Conservation (phyloP, 1,284 basidiomycete genomes). For the Leccinum colubrinum region DNA sequence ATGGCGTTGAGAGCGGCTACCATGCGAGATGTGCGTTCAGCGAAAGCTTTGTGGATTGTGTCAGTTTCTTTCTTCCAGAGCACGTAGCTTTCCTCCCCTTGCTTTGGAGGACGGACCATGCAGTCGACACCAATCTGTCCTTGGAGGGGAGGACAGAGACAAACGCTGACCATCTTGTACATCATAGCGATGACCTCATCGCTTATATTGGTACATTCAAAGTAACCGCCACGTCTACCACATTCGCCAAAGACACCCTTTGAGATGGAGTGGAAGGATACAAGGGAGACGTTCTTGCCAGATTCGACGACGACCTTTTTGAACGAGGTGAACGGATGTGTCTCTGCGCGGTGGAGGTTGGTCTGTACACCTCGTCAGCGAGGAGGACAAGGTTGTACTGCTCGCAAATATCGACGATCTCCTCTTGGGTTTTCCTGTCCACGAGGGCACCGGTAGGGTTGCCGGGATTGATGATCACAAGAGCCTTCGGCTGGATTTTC, state of each 20-base stretch:
- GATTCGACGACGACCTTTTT: slow-evolving; percentile 78
- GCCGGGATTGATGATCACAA: slow-evolving; percentile 95
- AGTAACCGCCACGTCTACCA: slow-evolving; percentile 91
- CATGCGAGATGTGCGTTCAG: slow-evolving; percentile 72
- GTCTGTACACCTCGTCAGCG: slow-evolving; percentile 95
- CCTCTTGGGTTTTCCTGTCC: slow-evolving; percentile 65
- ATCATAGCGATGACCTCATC: slow-evolving; percentile 79
- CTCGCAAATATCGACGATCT: slow-evolving; percentile 81
- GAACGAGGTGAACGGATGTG: slow-evolving; percentile 86
- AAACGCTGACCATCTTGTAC: slow-evolving; percentile 93
- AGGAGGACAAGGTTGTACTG: slow-evolving; percentile 84
- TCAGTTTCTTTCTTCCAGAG: slow-evolving; percentile 84
- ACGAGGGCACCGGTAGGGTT: slow-evolving; percentile 92
- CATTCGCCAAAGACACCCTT: slow-evolving; percentile 96
- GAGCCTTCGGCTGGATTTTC: slow-evolving; percentile 63
- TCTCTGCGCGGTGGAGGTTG: slow-evolving; percentile 75
- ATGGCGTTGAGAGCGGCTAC: slow-evolving; percentile 73
- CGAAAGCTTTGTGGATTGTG: slow-evolving; percentile 73
- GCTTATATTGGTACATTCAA: slow-evolving; percentile 82
- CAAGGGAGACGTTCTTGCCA: slow-evolving; percentile 69
- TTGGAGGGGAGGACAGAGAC: slow-evolving; percentile 83
- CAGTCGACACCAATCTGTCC: slow-evolving; percentile 93
- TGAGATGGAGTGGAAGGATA: slow-evolving; percentile 95
- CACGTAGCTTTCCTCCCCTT: slow-evolving; percentile 71
- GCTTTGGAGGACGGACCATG: slow-evolving; percentile 82